Conservation (phyloP, 2,329 filamentous ascomycete species). For the Trichoderma harzianum region DNA sequence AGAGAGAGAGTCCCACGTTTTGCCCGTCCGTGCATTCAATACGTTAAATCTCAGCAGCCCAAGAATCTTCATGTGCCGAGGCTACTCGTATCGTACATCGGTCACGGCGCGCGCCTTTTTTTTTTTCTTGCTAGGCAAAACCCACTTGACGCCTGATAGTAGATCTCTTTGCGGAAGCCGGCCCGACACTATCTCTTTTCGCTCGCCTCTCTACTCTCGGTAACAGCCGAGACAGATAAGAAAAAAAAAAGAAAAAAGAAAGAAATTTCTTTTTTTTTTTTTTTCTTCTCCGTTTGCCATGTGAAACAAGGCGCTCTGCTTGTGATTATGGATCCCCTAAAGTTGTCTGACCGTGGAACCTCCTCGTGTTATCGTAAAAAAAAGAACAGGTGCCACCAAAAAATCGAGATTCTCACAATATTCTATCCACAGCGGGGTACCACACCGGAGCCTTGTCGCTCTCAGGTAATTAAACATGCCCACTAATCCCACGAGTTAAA, state of each 20-base stretch:
- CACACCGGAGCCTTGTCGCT: neutral
- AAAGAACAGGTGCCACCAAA: too few species aligned
- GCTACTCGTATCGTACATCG: neutral
- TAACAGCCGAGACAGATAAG: neutral
- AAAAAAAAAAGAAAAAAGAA: neutral
- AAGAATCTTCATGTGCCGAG: neutral
- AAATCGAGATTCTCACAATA: neutral
- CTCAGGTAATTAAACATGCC: neutral
- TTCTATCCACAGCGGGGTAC: neutral
- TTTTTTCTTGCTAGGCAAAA: neutral
- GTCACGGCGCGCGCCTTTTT: neutral
- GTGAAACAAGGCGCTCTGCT: neutral
- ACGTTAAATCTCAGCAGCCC: neutral
- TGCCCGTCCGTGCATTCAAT: neutral
- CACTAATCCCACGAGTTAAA: neutral
- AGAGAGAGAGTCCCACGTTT: neutral
- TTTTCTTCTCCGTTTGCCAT: neutral
- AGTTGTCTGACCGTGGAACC: neutral
- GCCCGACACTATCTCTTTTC: neutral
- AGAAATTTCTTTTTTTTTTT: too few species aligned
- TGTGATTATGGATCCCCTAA: neutral
- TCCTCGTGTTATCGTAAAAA: neutral
- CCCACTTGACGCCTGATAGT: neutral
- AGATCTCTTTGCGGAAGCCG: neutral
- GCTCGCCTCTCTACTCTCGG: neutral